Percentiles rank a stretch among this genome's conserved stretches.
Evolutionary conservation across 148 eudicot genomes (phyloP).

Genomic region (Arbutus unedo): DNA sequence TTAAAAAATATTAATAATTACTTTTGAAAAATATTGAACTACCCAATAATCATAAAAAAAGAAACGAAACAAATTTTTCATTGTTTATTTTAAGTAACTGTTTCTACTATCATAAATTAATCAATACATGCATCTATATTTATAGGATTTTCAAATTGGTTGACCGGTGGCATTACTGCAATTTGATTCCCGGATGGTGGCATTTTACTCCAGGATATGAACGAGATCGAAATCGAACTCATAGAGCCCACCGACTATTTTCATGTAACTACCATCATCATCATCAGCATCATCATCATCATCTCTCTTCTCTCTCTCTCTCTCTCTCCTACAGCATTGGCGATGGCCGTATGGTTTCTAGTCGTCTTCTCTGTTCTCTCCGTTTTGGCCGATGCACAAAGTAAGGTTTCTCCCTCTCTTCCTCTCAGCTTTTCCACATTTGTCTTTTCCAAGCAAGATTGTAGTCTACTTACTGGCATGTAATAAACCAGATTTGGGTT

Average conservation of each 20-base stretch:
- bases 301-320: neutral
- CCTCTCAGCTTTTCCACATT: constrained; percentile 1
- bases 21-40: too few species aligned
- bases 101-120: too few species aligned
- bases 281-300: neutral
- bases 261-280: neutral
- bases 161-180: constrained; percentile 9
- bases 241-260: neutral
- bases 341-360: constrained; percentile 22
- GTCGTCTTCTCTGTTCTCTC: constrained; percentile 30
- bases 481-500: neutral
- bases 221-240: neutral
- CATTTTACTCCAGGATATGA: neutral
- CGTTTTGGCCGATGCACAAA: constrained; percentile 37
- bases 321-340: constrained; percentile 20
- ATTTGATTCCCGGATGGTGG: neutral
- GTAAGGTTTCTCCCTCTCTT: constrained; percentile 30
- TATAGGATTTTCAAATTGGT: too few species aligned
- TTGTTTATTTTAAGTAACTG: too few species aligned
- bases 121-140: too few species aligned
- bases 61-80: too few species aligned
- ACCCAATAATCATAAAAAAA: too few species aligned
- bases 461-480: neutral
- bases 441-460: neutral
- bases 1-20: too few species aligned